Percentiles rank a stretch among this genome's conserved stretches.
These are phyloP conservation scores for Stephanodiscus minutulus DNA, from an alignment of 108 stramenopile species.

Conservation along the genomic window DNA sequence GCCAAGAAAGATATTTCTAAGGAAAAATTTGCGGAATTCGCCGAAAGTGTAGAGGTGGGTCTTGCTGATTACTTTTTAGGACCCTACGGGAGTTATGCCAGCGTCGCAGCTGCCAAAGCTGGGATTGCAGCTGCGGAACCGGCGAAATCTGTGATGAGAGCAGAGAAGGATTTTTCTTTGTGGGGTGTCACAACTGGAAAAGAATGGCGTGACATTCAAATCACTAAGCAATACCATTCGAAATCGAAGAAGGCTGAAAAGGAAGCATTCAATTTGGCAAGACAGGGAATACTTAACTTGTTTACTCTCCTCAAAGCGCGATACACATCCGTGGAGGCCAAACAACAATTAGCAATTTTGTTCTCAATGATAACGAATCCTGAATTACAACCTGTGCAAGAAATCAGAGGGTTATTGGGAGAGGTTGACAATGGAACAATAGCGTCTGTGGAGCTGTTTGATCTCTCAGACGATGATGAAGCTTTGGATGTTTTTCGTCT, in stretches of 20 bases:
- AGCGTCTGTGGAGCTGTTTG: slow-evolving; percentile 50
- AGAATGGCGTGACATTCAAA: background rate
- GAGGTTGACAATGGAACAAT: slow-evolving; percentile 88
- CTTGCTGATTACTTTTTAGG: slow-evolving; percentile 87
- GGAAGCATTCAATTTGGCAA: slow-evolving; percentile 35
- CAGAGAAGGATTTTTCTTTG: background rate
- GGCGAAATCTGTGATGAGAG: slow-evolving; percentile 47
- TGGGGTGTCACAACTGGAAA: slow-evolving; percentile 14
- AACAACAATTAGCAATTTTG: slow-evolving; percentile 86
- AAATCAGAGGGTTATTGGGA: slow-evolving; percentile 75
- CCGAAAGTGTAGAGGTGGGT: slow-evolving; percentile 83
- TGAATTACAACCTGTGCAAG: slow-evolving; percentile 72
- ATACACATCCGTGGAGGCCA: slow-evolving; percentile 72
- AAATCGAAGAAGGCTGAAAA: slow-evolving; percentile 21
- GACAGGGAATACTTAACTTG: slow-evolving; percentile 81
- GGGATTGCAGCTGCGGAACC: slow-evolving; percentile 63
- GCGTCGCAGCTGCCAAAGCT: slow-evolving; percentile 68
- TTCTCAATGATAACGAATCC: slow-evolving; percentile 81
- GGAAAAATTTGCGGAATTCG: slow-evolving; percentile 79
- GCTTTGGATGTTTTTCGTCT: slow-evolving; percentile 49
- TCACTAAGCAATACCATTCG: background rate
- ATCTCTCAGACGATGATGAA: slow-evolving; percentile 25
- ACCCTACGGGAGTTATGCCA: slow-evolving; percentile 83
- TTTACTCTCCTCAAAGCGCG: slow-evolving; percentile 82
- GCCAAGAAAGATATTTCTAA: slow-evolving; percentile 11